Evolutionary conservation across 768 basidiomycete genomes (phyloP).

Genomic region (Leucosporidium creatinivorum): DNA sequence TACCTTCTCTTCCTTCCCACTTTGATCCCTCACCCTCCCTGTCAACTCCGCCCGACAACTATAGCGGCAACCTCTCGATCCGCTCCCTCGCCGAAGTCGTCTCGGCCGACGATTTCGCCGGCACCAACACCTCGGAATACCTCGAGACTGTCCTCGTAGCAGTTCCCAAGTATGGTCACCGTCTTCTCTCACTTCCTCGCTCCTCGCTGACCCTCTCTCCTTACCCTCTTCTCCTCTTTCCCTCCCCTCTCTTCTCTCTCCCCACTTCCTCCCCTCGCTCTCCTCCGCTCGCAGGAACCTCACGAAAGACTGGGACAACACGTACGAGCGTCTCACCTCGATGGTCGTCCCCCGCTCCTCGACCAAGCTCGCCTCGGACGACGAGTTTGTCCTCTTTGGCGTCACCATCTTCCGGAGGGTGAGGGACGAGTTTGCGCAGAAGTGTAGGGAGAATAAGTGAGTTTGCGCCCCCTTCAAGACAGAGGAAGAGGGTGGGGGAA

Average conservation of each 20-base stretch:
- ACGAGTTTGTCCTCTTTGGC: conserved; percentile 76
- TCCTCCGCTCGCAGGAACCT: conserved; percentile 50
- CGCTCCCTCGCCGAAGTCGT: conserved; percentile 80
- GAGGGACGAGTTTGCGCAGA: conserved; percentile 86
- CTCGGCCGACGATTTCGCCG: conserved; percentile 67
- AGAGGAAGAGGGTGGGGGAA: no score
- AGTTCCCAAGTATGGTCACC: conserved; percentile 77
- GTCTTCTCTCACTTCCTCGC: no score
- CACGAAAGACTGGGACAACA: conserved; percentile 77
- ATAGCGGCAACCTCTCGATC: conserved; percentile 88
- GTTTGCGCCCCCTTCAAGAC: no score
- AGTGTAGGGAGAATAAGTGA: conserved; percentile 90
- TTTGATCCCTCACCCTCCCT: neutral
- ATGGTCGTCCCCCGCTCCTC: conserved; percentile 95
- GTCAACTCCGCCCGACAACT: neutral
- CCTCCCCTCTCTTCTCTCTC: conserved; percentile 51
- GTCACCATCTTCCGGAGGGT: conserved; percentile 85
- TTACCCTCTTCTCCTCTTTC: no score
- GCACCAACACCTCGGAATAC: conserved; percentile 68
- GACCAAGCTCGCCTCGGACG: conserved; percentile 65
- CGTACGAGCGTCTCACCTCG: conserved; percentile 74
- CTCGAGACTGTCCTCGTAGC: conserved; percentile 86
- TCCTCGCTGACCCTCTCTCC: conserved; percentile 51
- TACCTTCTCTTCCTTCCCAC: neutral
- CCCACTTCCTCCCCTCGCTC: conserved; percentile 78